Percentiles rank a stretch among this genome's conserved stretches.
phyloP scores from a whole-genome alignment of 352 stramenopile species.

The Phytophthora fragariaefolia region DNA sequence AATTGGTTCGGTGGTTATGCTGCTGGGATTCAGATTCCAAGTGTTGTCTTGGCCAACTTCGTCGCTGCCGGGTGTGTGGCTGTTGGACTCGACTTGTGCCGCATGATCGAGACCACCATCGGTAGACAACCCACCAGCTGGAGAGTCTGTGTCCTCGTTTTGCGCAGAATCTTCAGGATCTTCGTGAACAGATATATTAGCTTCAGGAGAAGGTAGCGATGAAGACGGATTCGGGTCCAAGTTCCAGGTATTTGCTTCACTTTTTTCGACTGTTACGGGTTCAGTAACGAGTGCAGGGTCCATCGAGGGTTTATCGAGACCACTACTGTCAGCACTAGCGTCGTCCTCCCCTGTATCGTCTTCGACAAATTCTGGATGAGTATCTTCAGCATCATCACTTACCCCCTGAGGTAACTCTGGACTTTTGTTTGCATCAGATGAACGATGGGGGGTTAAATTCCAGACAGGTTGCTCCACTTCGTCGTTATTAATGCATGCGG shows the following conservation, averaged over 20 bases:
- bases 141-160: neutral
- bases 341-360: neutral
- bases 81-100: neutral
- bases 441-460: slow-evolving; percentile 25
- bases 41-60: neutral
- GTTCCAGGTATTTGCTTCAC: slow-evolving; percentile 11
- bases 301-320: neutral
- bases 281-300: neutral
- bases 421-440: neutral
- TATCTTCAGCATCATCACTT: neutral
- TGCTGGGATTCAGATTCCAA: slow-evolving; percentile 27
- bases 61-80: neutral
- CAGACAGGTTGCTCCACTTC: slow-evolving; percentile 11
- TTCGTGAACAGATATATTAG: neutral
- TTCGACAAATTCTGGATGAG: neutral
- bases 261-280: neutral
- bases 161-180: neutral
- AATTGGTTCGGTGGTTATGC: neutral
- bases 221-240: slow-evolving; percentile 2
- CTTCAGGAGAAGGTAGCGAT: neutral
- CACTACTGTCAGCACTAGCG: neutral
- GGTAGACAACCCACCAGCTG: neutral
- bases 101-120: neutral
- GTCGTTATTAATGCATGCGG: neutral
- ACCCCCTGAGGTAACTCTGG: neutral